A percentile compares a stretch with the other conserved stretches of the same genome.
These are phyloP conservation scores for Neofusicoccum sp. DNA, from an alignment of 2,329 filamentous ascomycete genomes.

Conservation along the genomic window DNA sequence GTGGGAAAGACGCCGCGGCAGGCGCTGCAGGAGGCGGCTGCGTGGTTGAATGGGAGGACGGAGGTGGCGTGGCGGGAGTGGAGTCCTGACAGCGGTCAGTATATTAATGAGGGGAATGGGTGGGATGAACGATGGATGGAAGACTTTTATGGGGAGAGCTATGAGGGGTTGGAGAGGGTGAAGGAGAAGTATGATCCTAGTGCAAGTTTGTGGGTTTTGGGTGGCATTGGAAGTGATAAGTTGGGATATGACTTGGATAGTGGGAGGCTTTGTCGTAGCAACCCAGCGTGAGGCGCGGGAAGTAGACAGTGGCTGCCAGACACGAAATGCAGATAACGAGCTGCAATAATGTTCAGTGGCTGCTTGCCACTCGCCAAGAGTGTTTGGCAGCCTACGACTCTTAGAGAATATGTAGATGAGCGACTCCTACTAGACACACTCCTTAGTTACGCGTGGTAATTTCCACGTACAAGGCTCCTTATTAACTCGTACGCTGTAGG, in stretches of 20 bases:
- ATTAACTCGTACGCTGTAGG: no score
- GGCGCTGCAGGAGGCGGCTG: constrained; percentile 17
- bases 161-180: constrained; percentile 16
- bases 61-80: constrained; percentile 25
- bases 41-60: constrained; percentile 22
- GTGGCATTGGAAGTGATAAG: constrained; percentile 24
- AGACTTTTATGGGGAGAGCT: constrained; percentile 21
- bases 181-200: constrained; percentile 22
- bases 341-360: no score
- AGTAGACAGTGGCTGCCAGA: no score
- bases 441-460: no score
- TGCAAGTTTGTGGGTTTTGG: constrained; percentile 24
- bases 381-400: no score
- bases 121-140: constrained; percentile 19
- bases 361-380: no score
- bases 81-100: constrained; percentile 20
- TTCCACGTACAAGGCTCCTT: no score
- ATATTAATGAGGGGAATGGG: constrained; percentile 24
- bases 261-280: constrained; percentile 22
- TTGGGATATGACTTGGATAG: constrained; percentile 27
- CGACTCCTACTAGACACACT: no score
- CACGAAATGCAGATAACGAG: no score
- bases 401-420: no score
- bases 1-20: background rate
- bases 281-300: no score